Base-by-base conservation (phyloP, 2,329 filamentous ascomycete genomes). In the Claviceps fusiformis region DNA sequence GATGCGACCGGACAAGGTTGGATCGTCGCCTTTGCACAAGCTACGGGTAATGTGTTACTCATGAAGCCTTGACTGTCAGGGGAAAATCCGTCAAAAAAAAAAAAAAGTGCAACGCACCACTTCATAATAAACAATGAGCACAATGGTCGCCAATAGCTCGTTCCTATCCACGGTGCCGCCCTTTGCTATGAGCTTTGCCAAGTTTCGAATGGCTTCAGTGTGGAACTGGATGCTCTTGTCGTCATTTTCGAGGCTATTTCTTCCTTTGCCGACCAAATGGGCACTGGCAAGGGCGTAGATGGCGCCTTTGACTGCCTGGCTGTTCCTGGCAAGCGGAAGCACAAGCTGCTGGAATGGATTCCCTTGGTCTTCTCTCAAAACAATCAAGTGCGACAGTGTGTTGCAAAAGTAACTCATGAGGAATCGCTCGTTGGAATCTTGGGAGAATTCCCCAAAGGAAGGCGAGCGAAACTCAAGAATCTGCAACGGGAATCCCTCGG, bases 231-330 rank as follows among this genome's bases (percentile, higher is more conserved):
- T 66, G 41, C 80, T 81, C 60, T 75, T 78, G 60, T 83, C 79
- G 24, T 69, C 65, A 27, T 56, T 52, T n/a, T 44, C 54, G 13
- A 52, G 48, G 17, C 75, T 76, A 31, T 75, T 68, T 6, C 80
- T 69, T 2, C 78, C 78, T 31, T 79, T 70, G 51, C 80, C 89
- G 60, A 92, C 86, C 56, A 95, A 73, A 65, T 95, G 93, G 56
- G 90, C 92, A 55, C 86, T 87, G 0, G 89, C 82, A 8, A 96
- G 73, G 0, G 90, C 89, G 56, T 88, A 90, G 57, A 96, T 86
- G 10, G 90, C 89, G 64, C 93, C 89, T 67, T 87, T 86, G 4
- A 95, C 76, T 1, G 80, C 76, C 0, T 72, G 71, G 62, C 78
- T 81, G 47, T 65, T 71, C 51, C 76, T 72, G 3, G 78, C 80